Base-by-base conservation (phyloP, 129 eudicot species). In the Heracleum sosnowskyi region DNA sequence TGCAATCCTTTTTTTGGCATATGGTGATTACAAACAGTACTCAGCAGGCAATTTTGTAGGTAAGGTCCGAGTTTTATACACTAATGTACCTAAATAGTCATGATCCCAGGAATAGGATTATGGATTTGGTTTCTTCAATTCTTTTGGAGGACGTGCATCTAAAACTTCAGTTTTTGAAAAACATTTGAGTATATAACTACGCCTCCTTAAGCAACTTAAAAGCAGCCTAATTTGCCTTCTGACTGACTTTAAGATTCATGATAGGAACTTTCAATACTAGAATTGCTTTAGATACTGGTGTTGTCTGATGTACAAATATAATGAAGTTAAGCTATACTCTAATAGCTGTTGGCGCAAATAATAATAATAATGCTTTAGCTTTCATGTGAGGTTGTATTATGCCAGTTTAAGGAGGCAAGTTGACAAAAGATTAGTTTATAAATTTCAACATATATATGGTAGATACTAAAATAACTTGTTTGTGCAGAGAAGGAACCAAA, bases 401-500 rank as follows among this genome's bases (percentile, higher is more conserved):
- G 68, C 68, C 68, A 60, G 11, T 57, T n/a, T 60, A 60, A n/a
- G 68, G 68, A 60, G 9, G 33, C 16, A 26, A n/a, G 68, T 60
- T 60, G 31, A 60, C 15, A 55, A 57, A 60, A 60, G 15, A n/a
- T 60, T 22, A 60, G 34, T 60, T 10, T 26, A n/a, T 5, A n/a
- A 60, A 60, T 3, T 60, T n/a, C 13, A 26, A 60, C 6, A 55
- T 26, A n/a, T n/a, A n/a, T 60, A 26, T 60, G 68, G 33, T n/a
- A n/a, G 68, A 60, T 26, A 60, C 68, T 60, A 64, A 64, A 41
- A 8, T 64, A 55, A 64, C 75, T 64, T 64, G 40, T 62, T 83
- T 83, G 64, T 85, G 81, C 96, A 95, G 99, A 95, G 99, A 82
- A 87, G 99, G 86, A 95, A 95, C 85, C 99, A 95, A 83, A 95